These are phyloP conservation scores for Artomyces pyxidatus DNA, from an alignment of 768 basidiomycete species.

Conservation along the genomic window DNA sequence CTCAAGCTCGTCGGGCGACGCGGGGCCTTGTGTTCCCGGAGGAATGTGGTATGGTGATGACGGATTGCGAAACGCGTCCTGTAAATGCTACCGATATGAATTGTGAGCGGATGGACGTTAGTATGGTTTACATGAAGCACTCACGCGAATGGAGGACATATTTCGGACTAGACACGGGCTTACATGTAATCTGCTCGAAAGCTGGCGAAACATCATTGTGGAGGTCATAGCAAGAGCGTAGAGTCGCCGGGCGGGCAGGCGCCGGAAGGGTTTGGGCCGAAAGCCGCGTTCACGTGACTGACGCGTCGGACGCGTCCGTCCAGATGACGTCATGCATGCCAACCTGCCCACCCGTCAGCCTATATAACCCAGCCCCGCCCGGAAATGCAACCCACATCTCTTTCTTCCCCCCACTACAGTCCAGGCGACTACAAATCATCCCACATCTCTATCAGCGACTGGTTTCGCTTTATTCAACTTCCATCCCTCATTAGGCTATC, in stretches of 20 bases:
- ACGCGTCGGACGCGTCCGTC: background rate
- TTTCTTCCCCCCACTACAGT: slow-evolving; percentile 14
- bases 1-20: slow-evolving; percentile 42
- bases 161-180: too few relatives aligned
- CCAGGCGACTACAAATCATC: slow-evolving; percentile 10
- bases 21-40: slow-evolving; percentile 51
- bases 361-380: background rate
- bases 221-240: too few relatives aligned
- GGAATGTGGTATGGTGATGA: slow-evolving; percentile 58
- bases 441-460: slow-evolving; percentile 14
- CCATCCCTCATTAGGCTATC: slow-evolving; percentile 10
- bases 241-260: too few relatives aligned
- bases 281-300: too few relatives aligned
- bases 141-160: background rate
- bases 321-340: background rate
- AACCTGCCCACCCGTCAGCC: background rate
- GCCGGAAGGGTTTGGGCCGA: too few relatives aligned
- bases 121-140: background rate
- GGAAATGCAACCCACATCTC: background rate
- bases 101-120: background rate
- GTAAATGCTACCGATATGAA: slow-evolving; percentile 39
- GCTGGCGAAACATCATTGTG: too few relatives aligned
- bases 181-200: too few relatives aligned
- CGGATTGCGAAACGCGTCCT: slow-evolving; percentile 53
- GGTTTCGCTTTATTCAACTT: slow-evolving; percentile 10